A percentile compares a stretch with the other conserved stretches of the same genome.
These are phyloP conservation scores for Lentinus tigrinus DNA, from an alignment of 768 basidiomycete genomes.

Conservation along the genomic window DNA sequence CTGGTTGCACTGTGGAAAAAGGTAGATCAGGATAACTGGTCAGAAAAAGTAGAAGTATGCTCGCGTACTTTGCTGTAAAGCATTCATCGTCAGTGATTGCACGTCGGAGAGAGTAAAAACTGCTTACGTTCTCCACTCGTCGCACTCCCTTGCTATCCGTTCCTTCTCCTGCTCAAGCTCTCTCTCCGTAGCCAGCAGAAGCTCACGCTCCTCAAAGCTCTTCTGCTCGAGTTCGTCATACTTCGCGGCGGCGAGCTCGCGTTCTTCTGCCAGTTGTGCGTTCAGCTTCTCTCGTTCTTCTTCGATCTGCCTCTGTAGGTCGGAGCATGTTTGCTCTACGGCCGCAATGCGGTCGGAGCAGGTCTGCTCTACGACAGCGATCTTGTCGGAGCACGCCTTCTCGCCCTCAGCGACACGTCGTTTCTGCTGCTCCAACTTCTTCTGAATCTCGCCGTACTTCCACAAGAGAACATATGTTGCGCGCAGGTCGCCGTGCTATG, in stretches of 20 bases:
- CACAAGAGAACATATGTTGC: conserved; percentile 23
- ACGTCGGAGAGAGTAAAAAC: background rate
- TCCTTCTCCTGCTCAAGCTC: conserved; percentile 53
- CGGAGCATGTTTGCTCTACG: conserved; percentile 10
- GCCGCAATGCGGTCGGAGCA: conserved; percentile 6
- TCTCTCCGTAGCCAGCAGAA: conserved; percentile 49
- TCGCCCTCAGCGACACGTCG: conserved; percentile 9
- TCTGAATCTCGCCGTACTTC: conserved; percentile 16
- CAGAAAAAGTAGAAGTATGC: background rate
- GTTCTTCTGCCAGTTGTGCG: conserved; percentile 24
- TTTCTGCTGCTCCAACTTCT: conserved; percentile 17
- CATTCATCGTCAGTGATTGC: conserved; percentile 1
- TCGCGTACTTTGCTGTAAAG: conserved; percentile 26
- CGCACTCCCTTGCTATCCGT: conserved; percentile 43
- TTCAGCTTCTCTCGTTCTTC: conserved; percentile 32
- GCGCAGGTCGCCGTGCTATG: conserved; percentile 26
- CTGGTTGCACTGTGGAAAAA: conserved; percentile 15
- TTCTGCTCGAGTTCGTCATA: conserved; percentile 40
- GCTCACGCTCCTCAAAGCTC: conserved; percentile 50
- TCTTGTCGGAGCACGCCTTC: conserved; percentile 5
- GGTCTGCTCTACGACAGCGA: conserved; percentile 8
- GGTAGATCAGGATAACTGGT: background rate
- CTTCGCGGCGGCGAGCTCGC: conserved; percentile 39
- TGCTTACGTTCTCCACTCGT: conserved; percentile 29
- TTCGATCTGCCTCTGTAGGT: conserved; percentile 19